Conservation (phyloP, 495 filamentous ascomycete genomes). For the Aspergillus leporis region DNA sequence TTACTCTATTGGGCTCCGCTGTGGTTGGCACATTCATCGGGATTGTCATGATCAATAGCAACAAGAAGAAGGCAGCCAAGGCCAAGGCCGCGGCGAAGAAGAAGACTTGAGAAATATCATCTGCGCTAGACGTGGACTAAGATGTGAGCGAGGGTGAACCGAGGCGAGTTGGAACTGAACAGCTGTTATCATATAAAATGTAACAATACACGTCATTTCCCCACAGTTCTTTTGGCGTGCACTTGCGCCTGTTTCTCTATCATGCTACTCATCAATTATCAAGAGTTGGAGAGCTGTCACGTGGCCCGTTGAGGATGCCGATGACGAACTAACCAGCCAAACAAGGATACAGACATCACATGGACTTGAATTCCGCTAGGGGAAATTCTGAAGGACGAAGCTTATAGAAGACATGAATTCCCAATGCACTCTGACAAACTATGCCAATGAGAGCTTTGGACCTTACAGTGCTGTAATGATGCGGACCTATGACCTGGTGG, state of each 20-base stretch:
- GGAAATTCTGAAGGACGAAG: neutral
- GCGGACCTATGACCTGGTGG: constrained; percentile 7
- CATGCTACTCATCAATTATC: neutral
- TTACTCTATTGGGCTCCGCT: constrained; percentile 85
- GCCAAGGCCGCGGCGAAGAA: constrained; percentile 71
- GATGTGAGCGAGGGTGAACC: constrained; percentile 2
- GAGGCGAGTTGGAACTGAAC: constrained; percentile 2
- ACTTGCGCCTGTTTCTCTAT: neutral
- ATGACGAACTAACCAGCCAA: neutral
- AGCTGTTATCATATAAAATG: neutral
- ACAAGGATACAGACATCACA: neutral
- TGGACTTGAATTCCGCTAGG: neutral
- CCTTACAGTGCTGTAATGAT: constrained; percentile 15
- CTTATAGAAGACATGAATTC: neutral
- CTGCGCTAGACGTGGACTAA: constrained; percentile 10
- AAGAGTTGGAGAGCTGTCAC: neutral
- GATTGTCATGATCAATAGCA: constrained; percentile 98
- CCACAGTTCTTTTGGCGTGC: neutral
- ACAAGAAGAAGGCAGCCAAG: constrained; percentile 94
- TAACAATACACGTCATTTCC: neutral
- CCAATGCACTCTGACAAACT: constrained; percentile 1
- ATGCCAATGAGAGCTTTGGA: constrained; percentile 13
- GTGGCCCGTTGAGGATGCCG: neutral
- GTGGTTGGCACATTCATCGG: constrained; percentile 96
- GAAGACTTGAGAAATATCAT: constrained; percentile 61